Percentiles rank a stretch among this genome's conserved stretches.
These are phyloP conservation scores for Sequoiadendron giganteum DNA, from an alignment of 75 land plant species.

Conservation along the genomic window DNA sequence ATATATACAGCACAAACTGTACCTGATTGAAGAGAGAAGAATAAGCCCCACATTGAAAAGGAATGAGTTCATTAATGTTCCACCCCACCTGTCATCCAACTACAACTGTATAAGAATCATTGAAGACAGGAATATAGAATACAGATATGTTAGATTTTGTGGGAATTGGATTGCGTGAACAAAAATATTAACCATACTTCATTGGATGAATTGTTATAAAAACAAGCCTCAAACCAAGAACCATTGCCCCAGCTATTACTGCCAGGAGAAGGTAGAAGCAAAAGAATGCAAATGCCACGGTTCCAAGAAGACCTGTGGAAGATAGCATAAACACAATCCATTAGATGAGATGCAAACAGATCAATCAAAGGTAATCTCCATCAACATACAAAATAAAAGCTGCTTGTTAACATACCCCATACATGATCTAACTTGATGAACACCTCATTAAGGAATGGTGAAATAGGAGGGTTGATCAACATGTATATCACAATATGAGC, in stretches of 20 bases:
- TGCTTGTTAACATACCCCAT: conserved; percentile 69
- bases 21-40: conserved; percentile 90
- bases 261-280: conserved; percentile 96
- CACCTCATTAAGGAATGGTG: conserved; percentile 87
- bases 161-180: neutral
- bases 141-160: neutral
- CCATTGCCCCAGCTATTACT: conserved; percentile 97
- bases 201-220: conserved; percentile 96
- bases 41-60: conserved; percentile 93
- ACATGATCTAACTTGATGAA: conserved; percentile 88
- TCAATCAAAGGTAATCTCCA: neutral
- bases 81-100: conserved; percentile 80
- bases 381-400: neutral
- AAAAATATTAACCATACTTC: conserved; percentile 58
- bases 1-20: neutral
- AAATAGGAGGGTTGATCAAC: conserved; percentile 81
- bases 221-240: conserved; percentile 87
- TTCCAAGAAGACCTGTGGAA: conserved; percentile 87
- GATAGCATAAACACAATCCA: conserved; percentile 9
- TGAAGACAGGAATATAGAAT: neutral
- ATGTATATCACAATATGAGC: conserved; percentile 92
- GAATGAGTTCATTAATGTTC: conserved; percentile 96
- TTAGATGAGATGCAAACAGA: neutral
- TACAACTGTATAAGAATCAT: neutral
- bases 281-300: conserved; percentile 89